Evolutionary conservation across 805 yeast species (phyloP), one percentile per base, ranked within the genome.

Genomic region (Cephaloascus albidus): DNA sequence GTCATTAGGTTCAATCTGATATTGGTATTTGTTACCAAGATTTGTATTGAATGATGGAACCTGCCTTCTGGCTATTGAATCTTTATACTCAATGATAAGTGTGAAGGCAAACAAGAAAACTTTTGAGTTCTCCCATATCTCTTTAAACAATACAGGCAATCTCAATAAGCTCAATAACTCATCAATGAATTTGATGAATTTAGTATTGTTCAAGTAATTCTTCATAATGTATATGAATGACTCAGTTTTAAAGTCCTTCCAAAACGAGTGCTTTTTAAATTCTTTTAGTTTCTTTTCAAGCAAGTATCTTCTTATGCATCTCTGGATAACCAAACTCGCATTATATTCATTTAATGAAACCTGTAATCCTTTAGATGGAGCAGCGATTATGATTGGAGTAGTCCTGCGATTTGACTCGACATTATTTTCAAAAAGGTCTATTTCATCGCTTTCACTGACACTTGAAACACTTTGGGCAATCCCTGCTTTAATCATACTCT

Each of bases 31-130:
- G 30, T 43, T 40, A 3, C 34, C 33, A 23, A 18, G 30, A 32
- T 56, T 54, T 10, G 54, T 33, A 37, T 56, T 57, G 38, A 49
- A 52, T 1, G 55, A 53, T 2, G 60, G 57, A 28, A 52, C 57
- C 10, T 31, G n/a, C 18, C 37, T 37, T 6, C 27, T 19, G 20
- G 31, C 32, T 23, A 45, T 19, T 8, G 47, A 45, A 18, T 48
- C 53, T 15, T 44, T 43, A 37, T 39, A 47, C 28, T 55, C 58
- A 28, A 43, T 37, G 3, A 54, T 34, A 39, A 57, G 40, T 2
- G 51, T 43, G 35, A 55, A 48, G 3, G 53, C 45, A 38, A 52
- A 53, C 18, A 52, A 42, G n/a, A 52, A 48, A 15, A 43, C 36
- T n/a, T 43, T 34, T 16, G 15, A 14, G 16, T 15, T 31, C 14